Base-by-base conservation (phyloP, 164 flowering plant species). In the Dillenia turbinata region DNA sequence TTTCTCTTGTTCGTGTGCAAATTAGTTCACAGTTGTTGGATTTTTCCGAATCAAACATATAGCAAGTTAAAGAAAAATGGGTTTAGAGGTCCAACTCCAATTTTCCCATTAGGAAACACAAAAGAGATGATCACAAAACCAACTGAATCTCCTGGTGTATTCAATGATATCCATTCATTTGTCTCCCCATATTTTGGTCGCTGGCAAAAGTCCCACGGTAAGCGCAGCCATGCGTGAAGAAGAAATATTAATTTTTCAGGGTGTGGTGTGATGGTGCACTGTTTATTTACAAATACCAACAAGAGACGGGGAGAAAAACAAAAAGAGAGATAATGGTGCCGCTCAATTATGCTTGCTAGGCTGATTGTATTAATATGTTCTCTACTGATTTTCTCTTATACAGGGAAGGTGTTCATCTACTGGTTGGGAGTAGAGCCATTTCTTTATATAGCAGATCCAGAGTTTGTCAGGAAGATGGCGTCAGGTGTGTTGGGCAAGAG, bases 341-440 rank as follows among this genome's bases (percentile, higher is more conserved):
- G 22, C 22, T 19, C 22, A 19, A 19, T 19, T 19, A 19, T 19
- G 22, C 22, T 19, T 19, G 22, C 22, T 19, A 1, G 22, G 22
- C 22, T 1, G 22, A 19, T 1, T 1, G 22, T 19, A 19, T 19
- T 19, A 19, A 19, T 19, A 1, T 19, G 22, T 19, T 19, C 22
- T 19, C 22, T 19, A 1, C 22, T 19, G 22, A 19, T n/a, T 9
- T 55, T 58, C 43, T 15, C 22, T 40, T 12, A 66, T 70, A 68
- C 77, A 94, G 98, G 97, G 62, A 90, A 94, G 62, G 86, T 86
- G 57, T 88, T 85, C 40, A 60, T 81, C 1, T 90, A 94, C 66
- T 94, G 98, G 98, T 66, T 90, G 40, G 98, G 98, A 0, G 83
- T 86, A 9, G 95, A 94, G 75, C 93, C 97, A 16, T 94, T 94